These are phyloP conservation scores for Russula griseocarnosa DNA, from an alignment of 768 basidiomycete species.

Conservation along the genomic window DNA sequence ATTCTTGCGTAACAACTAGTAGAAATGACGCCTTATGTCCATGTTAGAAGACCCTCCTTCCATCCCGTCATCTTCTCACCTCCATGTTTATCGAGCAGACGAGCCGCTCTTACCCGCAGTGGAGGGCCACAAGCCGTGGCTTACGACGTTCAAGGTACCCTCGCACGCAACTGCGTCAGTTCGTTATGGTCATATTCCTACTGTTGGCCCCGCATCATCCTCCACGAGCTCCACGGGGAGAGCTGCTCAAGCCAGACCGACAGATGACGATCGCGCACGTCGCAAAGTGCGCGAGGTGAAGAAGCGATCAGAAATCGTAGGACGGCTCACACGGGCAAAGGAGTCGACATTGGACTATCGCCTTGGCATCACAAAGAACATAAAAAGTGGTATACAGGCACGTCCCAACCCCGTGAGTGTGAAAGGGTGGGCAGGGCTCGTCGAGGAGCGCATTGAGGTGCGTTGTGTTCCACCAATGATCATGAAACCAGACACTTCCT, in stretches of 20 bases:
- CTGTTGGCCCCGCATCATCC: conserved; percentile 21
- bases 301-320: conserved; percentile 51
- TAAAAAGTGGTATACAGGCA: conserved; percentile 25
- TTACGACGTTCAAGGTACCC: conserved; percentile 61
- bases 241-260: conserved; percentile 26
- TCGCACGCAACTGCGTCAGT: conserved; percentile 51
- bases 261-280: conserved; percentile 39
- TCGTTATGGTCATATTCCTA: conserved; percentile 45
- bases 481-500: not conserved
- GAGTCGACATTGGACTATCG: conserved; percentile 77
- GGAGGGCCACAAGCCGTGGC: conserved; percentile 63
- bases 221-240: conserved; percentile 15
- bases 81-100: conserved; percentile 33
- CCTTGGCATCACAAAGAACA: conserved; percentile 48
- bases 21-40: conserved; percentile 23
- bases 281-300: conserved; percentile 47
- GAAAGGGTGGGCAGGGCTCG: conserved; percentile 70
- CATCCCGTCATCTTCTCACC: conserved; percentile 2
- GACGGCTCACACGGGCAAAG: conserved; percentile 55
- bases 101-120: conserved; percentile 53
- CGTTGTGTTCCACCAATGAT: conserved; percentile 5
- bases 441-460: conserved; percentile 81
- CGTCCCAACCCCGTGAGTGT: conserved; percentile 56
- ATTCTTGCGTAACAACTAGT: conserved; percentile 30
- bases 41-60: conserved; percentile 5